Base-by-base conservation (phyloP, 2,329 filamentous ascomycete genomes). In the Xylariaceae sp. region DNA sequence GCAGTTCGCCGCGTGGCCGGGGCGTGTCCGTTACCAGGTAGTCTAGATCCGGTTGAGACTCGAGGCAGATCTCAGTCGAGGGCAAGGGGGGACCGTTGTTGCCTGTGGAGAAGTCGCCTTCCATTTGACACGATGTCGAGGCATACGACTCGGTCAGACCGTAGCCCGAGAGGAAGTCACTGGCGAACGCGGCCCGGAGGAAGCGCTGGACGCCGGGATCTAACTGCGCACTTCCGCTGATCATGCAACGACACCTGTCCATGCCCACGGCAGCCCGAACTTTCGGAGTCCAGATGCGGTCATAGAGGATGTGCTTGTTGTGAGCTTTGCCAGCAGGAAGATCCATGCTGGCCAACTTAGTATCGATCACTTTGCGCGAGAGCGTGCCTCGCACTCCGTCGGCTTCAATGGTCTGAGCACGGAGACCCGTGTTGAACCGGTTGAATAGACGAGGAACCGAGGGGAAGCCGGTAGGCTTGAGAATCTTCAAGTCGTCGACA, bases 101-200 rank as follows among this genome's bases (percentile, higher is more conserved):
- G 62, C 91, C 92, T 3, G 87, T 78, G 7, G 81, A 82, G 71
- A 89, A 86, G 73, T 99, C 94, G 51, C 82, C 81, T 1, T 78
- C 73, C 9, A 83, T 69, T 76, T 97, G 94, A 41, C 85, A 82
- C 10, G 88, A 81, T 18, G 83, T 85, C 35, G 88, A 83, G 49
- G 92, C 92, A 70, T 96, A 97, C 0, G 92, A 89, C 76, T 99
- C 94, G 1, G 94, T 99, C 73, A 99, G 80, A 53, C 94, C 94
- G 73, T 93, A 99, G 35, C 93, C 94, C 76, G 97, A 93, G 37
- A 84, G 74, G 69, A 97, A 89, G 69, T 86, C 80, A 74, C 88
- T 89, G 61, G 83, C 88, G 64, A 96, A 90, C 35, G 89, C 88
- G 45, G 92, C 85, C 50, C 92, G 88, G 53, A 97, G 83, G 78